These are phyloP conservation scores for Triglochin maritima DNA, from an alignment of 106 monocot species.

Conservation along the genomic window DNA sequence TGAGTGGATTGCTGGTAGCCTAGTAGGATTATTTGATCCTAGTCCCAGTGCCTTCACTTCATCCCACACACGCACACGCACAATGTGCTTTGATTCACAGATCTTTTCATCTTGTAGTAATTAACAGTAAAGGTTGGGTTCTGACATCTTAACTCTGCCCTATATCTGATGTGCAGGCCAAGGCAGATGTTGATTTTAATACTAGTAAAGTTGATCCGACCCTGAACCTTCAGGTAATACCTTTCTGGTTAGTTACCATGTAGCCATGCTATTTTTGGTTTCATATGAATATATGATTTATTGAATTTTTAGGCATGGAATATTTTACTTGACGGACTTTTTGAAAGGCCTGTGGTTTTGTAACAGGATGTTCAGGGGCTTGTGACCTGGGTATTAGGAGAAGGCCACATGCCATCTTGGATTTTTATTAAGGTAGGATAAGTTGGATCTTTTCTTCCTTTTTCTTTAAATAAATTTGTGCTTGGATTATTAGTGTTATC, in stretches of 20 bases:
- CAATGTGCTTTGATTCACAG: no score
- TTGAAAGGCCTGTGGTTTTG: not conserved
- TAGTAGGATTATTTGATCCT: no score
- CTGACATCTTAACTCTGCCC: no score
- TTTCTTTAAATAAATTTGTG: not conserved
- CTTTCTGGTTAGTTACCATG: not conserved
- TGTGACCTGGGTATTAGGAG: conserved; percentile 87
- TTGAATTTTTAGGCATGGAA: not conserved
- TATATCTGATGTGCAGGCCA: conserved; percentile 38
- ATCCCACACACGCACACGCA: no score
- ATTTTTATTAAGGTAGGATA: conserved; percentile 68
- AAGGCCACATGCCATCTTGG: conserved; percentile 89
- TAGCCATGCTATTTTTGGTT: not conserved
- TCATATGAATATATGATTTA: not conserved
- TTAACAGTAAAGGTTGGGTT: no score
- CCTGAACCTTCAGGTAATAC: conserved; percentile 58
- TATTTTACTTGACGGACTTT: not conserved
- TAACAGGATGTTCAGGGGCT: conserved; percentile 83
- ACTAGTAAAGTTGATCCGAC: conserved; percentile 29
- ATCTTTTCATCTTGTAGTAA: no score
- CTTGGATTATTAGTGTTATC: no score
- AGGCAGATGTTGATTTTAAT: conserved; percentile 70
- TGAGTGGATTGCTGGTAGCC: no score
- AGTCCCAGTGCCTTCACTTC: no score
- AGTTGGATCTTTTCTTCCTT: not conserved